Evolutionary conservation across 345 rosid genomes (phyloP).

Genomic region (Salix udensis): DNA sequence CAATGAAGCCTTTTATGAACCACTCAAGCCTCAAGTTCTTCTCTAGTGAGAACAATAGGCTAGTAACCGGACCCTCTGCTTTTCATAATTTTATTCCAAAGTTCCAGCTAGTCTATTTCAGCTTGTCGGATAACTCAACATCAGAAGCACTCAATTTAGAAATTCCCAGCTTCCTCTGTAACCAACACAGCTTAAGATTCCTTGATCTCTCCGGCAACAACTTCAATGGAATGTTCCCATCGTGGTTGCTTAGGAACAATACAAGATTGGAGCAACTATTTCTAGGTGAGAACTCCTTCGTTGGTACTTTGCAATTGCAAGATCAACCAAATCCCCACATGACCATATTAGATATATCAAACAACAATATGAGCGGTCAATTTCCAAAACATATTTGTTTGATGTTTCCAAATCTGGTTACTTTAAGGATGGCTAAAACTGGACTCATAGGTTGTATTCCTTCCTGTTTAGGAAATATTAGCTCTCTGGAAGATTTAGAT

Average conservation of each 20-base stretch:
- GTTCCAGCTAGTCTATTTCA: not conserved
- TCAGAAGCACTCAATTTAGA: not conserved
- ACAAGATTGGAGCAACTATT: not conserved
- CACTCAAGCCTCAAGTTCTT: conserved; percentile 14
- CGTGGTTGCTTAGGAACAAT: conserved; percentile 32
- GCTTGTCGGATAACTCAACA: not conserved
- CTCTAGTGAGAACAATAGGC: not conserved
- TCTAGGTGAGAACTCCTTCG: not conserved
- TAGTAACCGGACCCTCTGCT: not conserved
- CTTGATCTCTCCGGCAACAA: conserved; percentile 1
- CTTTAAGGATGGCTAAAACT: conserved; percentile 2
- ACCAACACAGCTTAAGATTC: conserved; percentile 2
- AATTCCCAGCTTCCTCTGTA: conserved; percentile 1
- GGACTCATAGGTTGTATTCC: conserved; percentile 21
- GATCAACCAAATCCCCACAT: not conserved
- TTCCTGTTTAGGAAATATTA: conserved; percentile 9
- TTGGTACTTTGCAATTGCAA: not conserved
- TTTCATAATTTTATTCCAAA: not conserved
- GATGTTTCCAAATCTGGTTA: not conserved
- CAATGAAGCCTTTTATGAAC: conserved; percentile 5
- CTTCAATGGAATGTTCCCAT: conserved; percentile 7
- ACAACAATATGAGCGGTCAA: conserved; percentile 1
- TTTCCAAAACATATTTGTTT: conserved; percentile 11
- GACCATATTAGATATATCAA: not conserved
- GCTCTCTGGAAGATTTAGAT: not conserved